These are phyloP conservation scores for Bolboschoenoplectus hybrid DNA, from an alignment of 202 grass and related monocot genomes.

Conservation along the genomic window DNA sequence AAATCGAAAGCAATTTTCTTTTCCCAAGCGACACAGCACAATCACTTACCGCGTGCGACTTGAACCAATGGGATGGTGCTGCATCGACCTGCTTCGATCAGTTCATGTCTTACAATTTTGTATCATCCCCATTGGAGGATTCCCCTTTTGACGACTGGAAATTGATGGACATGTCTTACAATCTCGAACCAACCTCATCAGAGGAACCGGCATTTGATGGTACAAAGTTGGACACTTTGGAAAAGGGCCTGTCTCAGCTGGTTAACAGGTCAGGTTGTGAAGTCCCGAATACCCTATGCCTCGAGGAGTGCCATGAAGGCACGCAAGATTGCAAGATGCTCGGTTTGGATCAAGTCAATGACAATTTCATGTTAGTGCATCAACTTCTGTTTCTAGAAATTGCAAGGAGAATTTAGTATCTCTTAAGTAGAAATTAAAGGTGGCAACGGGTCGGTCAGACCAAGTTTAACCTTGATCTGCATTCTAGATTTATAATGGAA, in stretches of 20 bases:
- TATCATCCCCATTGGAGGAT: not conserved
- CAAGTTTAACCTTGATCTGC: not conserved
- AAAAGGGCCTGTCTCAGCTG: conserved; percentile 24
- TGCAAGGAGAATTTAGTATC: conserved; percentile 15
- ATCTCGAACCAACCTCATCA: not conserved
- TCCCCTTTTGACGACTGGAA: not conserved
- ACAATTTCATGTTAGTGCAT: conserved; percentile 67
- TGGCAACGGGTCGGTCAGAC: not conserved
- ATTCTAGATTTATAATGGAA: not conserved
- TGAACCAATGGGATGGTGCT: conserved; percentile 23
- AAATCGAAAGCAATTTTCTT: not conserved
- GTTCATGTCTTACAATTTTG: not conserved
- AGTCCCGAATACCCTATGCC: not conserved
- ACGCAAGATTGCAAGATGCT: conserved; percentile 14
- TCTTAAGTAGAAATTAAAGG: conserved; percentile 19
- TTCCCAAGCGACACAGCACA: not conserved
- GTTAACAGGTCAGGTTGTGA: conserved; percentile 2
- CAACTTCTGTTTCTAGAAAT: conserved; percentile 11
- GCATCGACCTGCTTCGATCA: conserved; percentile 22
- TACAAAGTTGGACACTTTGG: not conserved
- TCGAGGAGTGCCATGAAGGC: conserved; percentile 45
- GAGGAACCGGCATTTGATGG: not conserved
- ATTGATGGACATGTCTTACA: not conserved
- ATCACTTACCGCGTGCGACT: not conserved
- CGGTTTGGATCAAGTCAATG: conserved; percentile 43